Evolutionary conservation across 2,329 filamentous ascomycete genomes (phyloP).

Genomic region (Colletotrichum tropicicola): DNA sequence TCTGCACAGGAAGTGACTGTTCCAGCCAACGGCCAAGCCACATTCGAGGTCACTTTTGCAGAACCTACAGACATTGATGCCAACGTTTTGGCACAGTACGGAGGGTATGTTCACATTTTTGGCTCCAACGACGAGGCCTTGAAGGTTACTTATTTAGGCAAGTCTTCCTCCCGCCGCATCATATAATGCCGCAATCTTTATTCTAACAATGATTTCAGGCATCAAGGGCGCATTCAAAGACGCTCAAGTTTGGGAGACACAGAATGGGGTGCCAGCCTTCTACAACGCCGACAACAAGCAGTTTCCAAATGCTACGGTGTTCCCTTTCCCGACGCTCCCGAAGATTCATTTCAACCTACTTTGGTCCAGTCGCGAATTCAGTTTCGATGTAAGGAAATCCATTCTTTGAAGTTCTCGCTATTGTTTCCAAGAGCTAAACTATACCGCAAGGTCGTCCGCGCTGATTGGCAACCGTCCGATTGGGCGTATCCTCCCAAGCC

Average conservation of each 20-base stretch:
- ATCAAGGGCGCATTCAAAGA: neutral
- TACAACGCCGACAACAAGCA: neutral
- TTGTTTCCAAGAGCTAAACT: too few species aligned
- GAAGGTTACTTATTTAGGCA: slow-evolving; percentile 35
- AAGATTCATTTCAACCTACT: slow-evolving; percentile 28
- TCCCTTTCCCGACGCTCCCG: neutral
- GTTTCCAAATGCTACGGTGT: neutral
- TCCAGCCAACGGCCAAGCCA: slow-evolving; percentile 35
- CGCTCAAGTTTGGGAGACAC: neutral
- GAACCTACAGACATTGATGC: slow-evolving; percentile 34
- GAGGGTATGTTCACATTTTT: slow-evolving; percentile 35
- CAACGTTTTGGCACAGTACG: slow-evolving; percentile 34
- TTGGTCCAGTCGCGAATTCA: slow-evolving; percentile 54
- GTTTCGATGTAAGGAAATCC: neutral
- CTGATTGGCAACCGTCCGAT: slow-evolving; percentile 36
- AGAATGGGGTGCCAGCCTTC: neutral
- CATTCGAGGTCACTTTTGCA: slow-evolving; percentile 49
- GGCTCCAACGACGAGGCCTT: slow-evolving; percentile 35
- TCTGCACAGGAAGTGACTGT: neutral
- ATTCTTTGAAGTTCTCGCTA: too few species aligned
- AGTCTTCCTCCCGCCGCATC: too few species aligned
- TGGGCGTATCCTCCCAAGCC: slow-evolving; percentile 55
- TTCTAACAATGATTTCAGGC: too few species aligned
- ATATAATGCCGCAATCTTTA: too few species aligned
- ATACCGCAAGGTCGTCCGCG: neutral